Evolutionary conservation across 2,329 filamentous ascomycete genomes (phyloP).

Genomic region (Calonectria hawksworthii): DNA sequence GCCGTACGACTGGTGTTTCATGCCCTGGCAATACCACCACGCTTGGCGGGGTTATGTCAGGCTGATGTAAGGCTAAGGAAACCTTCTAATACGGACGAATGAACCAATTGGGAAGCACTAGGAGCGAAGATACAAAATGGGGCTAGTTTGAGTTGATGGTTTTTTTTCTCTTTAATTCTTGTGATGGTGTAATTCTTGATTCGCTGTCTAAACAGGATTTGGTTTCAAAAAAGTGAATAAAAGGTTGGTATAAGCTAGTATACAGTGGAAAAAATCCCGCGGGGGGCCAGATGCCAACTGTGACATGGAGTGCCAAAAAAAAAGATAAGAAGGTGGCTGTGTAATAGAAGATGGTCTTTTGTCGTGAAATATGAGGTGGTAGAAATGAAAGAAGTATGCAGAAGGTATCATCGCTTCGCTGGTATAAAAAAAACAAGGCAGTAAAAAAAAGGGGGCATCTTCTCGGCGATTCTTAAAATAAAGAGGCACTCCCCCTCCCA

Average conservation of each 20-base stretch:
- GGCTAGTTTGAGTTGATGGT: not conserved
- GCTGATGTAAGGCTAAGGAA: slow-evolving; percentile 4
- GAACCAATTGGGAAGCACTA: not conserved
- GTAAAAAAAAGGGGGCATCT: slow-evolving; percentile 10
- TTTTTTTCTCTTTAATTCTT: not conserved
- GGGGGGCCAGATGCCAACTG: slow-evolving; percentile 42
- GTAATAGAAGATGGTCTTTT: slow-evolving; percentile 41
- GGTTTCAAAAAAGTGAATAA: not conserved
- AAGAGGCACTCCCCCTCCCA: slow-evolving; percentile 15
- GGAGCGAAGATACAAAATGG: not conserved
- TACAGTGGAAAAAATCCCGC: slow-evolving; percentile 33
- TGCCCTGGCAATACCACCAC: slow-evolving; percentile 25
- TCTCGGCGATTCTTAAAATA: slow-evolving; percentile 12
- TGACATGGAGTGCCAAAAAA: slow-evolving; percentile 37
- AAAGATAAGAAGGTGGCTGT: slow-evolving; percentile 33
- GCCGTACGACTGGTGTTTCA: slow-evolving; percentile 39
- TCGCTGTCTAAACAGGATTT: not conserved
- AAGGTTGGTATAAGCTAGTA: slow-evolving; percentile 28
- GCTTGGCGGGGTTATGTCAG: slow-evolving; percentile 23
- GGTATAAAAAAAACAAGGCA: slow-evolving; percentile 27
- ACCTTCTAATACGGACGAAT: not conserved
- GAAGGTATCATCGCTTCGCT: slow-evolving; percentile 27
- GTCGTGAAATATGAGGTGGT: slow-evolving; percentile 21
- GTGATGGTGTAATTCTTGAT: no score
- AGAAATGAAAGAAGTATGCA: slow-evolving; percentile 10